phyloP scores from a whole-genome alignment of 352 stramenopile species.

The Blastocystis sp. region DNA sequence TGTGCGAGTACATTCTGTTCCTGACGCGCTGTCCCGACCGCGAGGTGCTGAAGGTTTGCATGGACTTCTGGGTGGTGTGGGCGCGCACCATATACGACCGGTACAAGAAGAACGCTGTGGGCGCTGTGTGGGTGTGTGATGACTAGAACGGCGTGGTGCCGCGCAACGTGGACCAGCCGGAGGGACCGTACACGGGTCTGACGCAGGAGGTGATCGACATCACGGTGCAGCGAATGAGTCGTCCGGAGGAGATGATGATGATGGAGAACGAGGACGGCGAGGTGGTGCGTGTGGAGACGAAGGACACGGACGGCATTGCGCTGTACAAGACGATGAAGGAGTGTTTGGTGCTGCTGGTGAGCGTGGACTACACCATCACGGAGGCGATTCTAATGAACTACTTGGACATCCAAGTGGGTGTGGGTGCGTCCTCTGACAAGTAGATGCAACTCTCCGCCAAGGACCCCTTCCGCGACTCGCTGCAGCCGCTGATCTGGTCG shows the following conservation, averaged over 20 bases:
- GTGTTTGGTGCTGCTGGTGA: slow-evolving; percentile 97
- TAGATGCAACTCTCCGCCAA: slow-evolving; percentile 40
- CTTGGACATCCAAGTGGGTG: slow-evolving; percentile 79
- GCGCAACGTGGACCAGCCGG: slow-evolving; percentile 76
- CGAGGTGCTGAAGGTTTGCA: slow-evolving; percentile 97
- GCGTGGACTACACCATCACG: slow-evolving; percentile 98
- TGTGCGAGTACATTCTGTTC: slow-evolving; percentile 84
- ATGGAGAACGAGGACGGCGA: slow-evolving; percentile 98
- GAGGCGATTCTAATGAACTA: slow-evolving; percentile 99
- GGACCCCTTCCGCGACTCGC: slow-evolving; percentile 82
- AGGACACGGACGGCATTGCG: slow-evolving; percentile 97
- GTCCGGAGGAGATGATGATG: slow-evolving; percentile 99
- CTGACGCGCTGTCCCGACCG: slow-evolving; percentile 88
- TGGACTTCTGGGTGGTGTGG: slow-evolving; percentile 96
- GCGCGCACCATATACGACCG: slow-evolving; percentile 92
- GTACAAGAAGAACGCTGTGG: slow-evolving; percentile 83
- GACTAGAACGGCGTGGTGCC: neutral
- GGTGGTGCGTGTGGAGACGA: slow-evolving; percentile 93
- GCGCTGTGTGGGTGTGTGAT: slow-evolving; percentile 75
- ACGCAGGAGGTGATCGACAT: slow-evolving; percentile 90
- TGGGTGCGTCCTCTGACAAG: neutral
- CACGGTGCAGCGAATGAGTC: slow-evolving; percentile 99
- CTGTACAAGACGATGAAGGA: slow-evolving; percentile 99
- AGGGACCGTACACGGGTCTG: slow-evolving; percentile 83
- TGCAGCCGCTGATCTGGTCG: slow-evolving; percentile 99